phyloP scores from a whole-genome alignment of 202 grass and related monocot species.

The Alloteropsis angusta region DNA sequence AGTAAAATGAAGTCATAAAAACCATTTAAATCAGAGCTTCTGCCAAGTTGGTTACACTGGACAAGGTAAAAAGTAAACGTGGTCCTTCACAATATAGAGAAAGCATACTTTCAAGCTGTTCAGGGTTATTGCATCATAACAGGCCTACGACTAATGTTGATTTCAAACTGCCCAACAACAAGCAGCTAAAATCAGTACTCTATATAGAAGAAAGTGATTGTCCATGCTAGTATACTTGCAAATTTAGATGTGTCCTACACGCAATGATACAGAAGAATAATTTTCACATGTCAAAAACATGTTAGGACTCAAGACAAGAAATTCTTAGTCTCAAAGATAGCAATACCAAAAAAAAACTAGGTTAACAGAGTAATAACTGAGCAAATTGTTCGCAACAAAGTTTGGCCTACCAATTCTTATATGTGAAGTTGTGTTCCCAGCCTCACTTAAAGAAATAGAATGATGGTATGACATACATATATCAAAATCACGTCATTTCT shows the following conservation, averaged over 20 bases:
- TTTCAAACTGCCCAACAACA: background rate
- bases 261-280: background rate
- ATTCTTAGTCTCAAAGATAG: background rate
- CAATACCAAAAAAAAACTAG: background rate
- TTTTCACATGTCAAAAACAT: background rate
- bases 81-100: background rate
- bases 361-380: background rate
- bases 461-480: background rate
- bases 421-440: background rate
- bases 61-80: background rate
- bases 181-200: background rate
- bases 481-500: background rate
- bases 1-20: background rate
- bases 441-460: background rate
- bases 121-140: background rate
- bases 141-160: background rate
- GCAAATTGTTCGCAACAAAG: background rate
- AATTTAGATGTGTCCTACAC: background rate
- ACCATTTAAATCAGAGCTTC: background rate
- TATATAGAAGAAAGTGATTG: background rate
- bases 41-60: background rate
- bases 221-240: background rate
- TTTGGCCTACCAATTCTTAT: background rate
- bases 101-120: background rate
- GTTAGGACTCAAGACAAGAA: background rate